A percentile compares a stretch with the other conserved stretches of the same genome.
These are phyloP conservation scores for Podila horticola DNA, from an alignment of 192 early-diverging fungal species.

Conservation along the genomic window DNA sequence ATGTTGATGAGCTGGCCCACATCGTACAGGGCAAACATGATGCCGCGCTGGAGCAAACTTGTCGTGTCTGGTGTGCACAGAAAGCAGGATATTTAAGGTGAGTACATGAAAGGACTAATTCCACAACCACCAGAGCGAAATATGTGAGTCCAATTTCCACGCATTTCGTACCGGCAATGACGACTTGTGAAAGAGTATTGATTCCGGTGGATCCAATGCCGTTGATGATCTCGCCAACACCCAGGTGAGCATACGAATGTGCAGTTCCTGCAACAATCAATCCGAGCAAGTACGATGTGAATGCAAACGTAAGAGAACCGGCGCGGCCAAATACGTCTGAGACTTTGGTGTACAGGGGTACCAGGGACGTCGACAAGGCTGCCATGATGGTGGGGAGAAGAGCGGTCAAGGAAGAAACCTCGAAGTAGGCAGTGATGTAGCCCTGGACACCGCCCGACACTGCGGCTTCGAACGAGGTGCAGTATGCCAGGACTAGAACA, in stretches of 20 bases:
- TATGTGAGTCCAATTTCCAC: too few relatives aligned
- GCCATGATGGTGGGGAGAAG: neutral
- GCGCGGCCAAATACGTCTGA: conserved; percentile 4
- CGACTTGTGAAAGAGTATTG: neutral
- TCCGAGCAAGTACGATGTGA: neutral
- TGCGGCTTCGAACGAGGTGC: neutral
- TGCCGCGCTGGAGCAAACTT: neutral
- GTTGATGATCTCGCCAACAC: neutral
- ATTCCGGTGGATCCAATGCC: conserved; percentile 1
- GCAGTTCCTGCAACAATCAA: neutral
- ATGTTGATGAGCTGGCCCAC: conserved; percentile 1
- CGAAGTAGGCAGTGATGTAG: neutral
- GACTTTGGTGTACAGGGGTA: conserved; percentile 6
- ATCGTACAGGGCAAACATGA: conserved; percentile 2
- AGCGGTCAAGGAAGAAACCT: neutral
- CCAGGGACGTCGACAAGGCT: neutral
- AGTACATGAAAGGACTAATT: neutral
- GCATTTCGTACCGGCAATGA: conserved; percentile 2
- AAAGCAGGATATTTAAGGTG: too few relatives aligned
- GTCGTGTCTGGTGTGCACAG: conserved; percentile 1
- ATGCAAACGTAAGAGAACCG: neutral
- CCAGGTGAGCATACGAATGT: neutral
- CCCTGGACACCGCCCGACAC: neutral
- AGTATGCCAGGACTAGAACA: neutral
- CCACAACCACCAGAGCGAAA: neutral